Evolutionary conservation across 2,329 filamentous ascomycete species (phyloP).

Genomic region (Colletotrichum agaves): DNA sequence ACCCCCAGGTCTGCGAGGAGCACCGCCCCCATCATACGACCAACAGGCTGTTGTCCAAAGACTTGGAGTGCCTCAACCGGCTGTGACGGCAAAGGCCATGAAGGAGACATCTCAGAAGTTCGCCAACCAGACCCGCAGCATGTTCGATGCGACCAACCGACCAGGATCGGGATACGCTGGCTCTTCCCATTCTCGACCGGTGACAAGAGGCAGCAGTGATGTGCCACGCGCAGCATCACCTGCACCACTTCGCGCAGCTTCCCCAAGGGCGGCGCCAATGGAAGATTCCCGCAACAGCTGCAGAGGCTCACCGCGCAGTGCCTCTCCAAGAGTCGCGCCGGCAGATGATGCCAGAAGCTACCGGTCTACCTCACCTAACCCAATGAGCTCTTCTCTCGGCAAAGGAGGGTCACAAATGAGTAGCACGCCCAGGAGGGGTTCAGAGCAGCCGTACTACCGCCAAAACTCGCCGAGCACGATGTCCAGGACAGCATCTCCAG

Average conservation of each 20-base stretch:
- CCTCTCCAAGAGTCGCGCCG: constrained; percentile 69
- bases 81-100: constrained; percentile 94
- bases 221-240: constrained; percentile 74
- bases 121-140: constrained; percentile 81
- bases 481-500: constrained; percentile 59
- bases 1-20: constrained; percentile 72
- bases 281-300: constrained; percentile 55
- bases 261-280: constrained; percentile 69
- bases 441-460: constrained; percentile 62
- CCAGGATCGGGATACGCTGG: constrained; percentile 50
- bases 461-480: constrained; percentile 63
- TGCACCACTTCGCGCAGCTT: constrained; percentile 70
- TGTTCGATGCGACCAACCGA: constrained; percentile 66
- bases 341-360: constrained; percentile 57
- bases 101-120: constrained; percentile 93
- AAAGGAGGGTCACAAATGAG: constrained; percentile 31
- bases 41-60: constrained; percentile 73
- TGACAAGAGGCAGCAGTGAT: constrained; percentile 66
- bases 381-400: constrained; percentile 58
- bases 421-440: constrained; percentile 38
- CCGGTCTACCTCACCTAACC: constrained; percentile 71
- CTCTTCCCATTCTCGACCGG: constrained; percentile 63
- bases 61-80: constrained; percentile 88
- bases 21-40: constrained; percentile 89
- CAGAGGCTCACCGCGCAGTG: constrained; percentile 66